phyloP scores from a whole-genome alignment of 768 basidiomycete species.

The Lactifluus piperatus region DNA sequence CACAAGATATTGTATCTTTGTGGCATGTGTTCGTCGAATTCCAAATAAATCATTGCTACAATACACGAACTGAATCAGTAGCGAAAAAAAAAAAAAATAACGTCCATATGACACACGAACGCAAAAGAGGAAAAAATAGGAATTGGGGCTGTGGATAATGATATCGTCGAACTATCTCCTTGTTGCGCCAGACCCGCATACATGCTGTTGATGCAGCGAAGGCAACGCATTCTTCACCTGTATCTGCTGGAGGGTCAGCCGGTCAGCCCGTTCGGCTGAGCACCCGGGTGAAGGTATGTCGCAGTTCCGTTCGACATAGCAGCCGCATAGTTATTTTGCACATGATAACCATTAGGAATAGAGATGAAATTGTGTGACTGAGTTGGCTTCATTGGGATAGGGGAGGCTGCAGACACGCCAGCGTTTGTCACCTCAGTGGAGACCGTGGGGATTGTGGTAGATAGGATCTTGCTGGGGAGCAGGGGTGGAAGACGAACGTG shows the following conservation, averaged over 20 bases:
- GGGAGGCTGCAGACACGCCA: constrained; percentile 25
- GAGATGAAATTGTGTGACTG: constrained; percentile 31
- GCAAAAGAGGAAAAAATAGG: constrained; percentile 9
- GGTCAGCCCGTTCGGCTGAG: constrained; percentile 36
- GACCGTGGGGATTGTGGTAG: too few relatives aligned
- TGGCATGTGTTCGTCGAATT: constrained; percentile 8
- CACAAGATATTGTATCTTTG: not conserved
- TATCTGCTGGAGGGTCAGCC: constrained; percentile 53
- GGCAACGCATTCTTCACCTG: constrained; percentile 42
- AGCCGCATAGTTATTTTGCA: constrained; percentile 34
- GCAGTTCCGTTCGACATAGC: constrained; percentile 29
- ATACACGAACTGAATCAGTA: constrained; percentile 16
- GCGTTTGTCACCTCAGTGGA: constrained; percentile 3
- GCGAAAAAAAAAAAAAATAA: not conserved
- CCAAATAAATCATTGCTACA: constrained; percentile 20
- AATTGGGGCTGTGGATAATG: constrained; percentile 10
- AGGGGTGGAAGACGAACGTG: constrained; percentile 15
- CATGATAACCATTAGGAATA: constrained; percentile 36
- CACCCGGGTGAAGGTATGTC: constrained; percentile 27
- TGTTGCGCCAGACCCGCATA: constrained; percentile 23
- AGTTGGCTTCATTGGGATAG: constrained; percentile 42
- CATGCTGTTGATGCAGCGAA: constrained; percentile 29
- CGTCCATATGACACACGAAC: constrained; percentile 17
- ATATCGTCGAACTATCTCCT: not conserved
- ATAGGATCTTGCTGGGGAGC: constrained; percentile 10